These are phyloP conservation scores for Psidium friedrichsthalianum DNA, from an alignment of 345 rosid genomes.

Conservation along the genomic window DNA sequence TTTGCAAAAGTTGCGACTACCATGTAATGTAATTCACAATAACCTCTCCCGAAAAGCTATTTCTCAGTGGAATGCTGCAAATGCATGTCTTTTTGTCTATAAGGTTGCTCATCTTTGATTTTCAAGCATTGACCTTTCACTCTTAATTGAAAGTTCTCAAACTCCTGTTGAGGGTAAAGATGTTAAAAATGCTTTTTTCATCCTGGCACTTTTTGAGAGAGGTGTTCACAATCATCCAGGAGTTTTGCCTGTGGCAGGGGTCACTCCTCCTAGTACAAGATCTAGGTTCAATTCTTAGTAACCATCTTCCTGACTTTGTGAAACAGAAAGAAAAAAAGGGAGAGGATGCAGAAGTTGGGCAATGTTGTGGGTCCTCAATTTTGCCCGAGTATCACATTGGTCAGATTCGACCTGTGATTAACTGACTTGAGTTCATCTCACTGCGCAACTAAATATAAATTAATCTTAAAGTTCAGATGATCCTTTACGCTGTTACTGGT, in stretches of 20 bases:
- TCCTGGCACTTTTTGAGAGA: neutral
- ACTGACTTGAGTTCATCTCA: neutral
- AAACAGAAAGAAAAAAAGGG: neutral
- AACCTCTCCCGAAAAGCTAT: neutral
- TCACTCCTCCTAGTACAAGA: neutral
- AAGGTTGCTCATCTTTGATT: neutral
- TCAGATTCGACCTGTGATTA: neutral
- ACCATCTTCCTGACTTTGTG: neutral
- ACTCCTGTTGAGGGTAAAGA: neutral
- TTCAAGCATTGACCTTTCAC: neutral
- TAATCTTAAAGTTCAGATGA: neutral
- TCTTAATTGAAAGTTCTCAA: neutral
- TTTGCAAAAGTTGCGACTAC: neutral
- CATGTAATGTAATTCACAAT: neutral
- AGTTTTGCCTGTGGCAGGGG: neutral
- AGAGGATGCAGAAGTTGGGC: neutral
- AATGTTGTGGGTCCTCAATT: neutral
- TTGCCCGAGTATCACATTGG: neutral
- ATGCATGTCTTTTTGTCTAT: neutral
- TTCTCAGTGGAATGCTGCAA: neutral
- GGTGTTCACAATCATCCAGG: neutral
- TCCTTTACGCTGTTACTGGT: neutral
- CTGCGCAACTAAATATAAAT: neutral
- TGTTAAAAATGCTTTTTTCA: neutral
- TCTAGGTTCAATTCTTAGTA: neutral